Conservation (phyloP, 225 moss, liverwort and hornwort genomes). For the Polytrichum commune region DNA sequence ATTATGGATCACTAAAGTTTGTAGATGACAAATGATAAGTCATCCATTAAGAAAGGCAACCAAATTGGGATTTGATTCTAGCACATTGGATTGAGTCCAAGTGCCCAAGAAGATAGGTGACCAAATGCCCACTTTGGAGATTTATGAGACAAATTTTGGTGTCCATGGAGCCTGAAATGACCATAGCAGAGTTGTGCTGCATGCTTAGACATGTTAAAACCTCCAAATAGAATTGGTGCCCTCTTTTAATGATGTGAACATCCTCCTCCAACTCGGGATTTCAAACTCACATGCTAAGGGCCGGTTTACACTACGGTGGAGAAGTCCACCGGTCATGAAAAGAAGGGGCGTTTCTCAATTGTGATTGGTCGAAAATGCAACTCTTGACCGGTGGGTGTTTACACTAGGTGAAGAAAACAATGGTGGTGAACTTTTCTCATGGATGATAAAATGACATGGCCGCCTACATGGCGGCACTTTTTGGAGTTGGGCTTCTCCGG, state of each 20-base stretch:
- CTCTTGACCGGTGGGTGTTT: too few relatives aligned
- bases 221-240: constrained; percentile 33
- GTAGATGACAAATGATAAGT: background rate
- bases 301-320: too few relatives aligned
- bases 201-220: background rate
- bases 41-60: too few relatives aligned
- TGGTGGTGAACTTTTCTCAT: too few relatives aligned
- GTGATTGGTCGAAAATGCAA: too few relatives aligned
- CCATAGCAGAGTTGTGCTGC: background rate
- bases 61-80: too few relatives aligned
- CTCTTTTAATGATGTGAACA: constrained; percentile 27
- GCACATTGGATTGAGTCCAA: background rate
- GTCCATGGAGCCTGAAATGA: background rate
- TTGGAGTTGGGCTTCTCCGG: too few relatives aligned
- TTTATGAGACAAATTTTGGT: background rate
- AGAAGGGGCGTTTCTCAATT: too few relatives aligned
- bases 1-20: background rate
- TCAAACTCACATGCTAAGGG: constrained; percentile 56
- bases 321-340: too few relatives aligned
- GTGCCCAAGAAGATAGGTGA: background rate
- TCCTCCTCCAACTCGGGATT: constrained; percentile 38
- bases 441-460: too few relatives aligned
- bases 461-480: too few relatives aligned
- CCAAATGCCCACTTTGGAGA: background rate
- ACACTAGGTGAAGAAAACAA: too few relatives aligned